phyloP scores from a whole-genome alignment of 495 filamentous ascomycete species.

The Usnea hakonensis region DNA sequence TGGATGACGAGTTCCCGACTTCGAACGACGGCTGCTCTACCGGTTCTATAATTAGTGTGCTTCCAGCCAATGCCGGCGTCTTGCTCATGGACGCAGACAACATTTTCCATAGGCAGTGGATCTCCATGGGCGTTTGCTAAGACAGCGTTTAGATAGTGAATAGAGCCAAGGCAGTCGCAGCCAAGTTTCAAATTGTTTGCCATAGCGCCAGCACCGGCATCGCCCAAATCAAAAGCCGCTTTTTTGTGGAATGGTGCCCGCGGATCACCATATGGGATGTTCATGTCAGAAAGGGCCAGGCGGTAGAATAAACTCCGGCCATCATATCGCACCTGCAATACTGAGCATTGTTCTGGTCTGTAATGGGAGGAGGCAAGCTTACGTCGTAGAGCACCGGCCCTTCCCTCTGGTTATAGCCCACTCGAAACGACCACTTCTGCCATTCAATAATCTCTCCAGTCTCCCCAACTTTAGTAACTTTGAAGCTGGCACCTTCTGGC shows the following conservation, averaged over 20 bases:
- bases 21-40: slow-evolving; percentile 50
- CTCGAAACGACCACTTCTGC: slow-evolving; percentile 62
- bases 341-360: slow-evolving; percentile 8
- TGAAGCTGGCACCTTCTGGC: slow-evolving; percentile 69
- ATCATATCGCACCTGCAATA: slow-evolving; percentile 50
- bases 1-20: slow-evolving; percentile 60
- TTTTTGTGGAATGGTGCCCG: slow-evolving; percentile 60
- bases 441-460: slow-evolving; percentile 47
- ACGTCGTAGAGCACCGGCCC: slow-evolving; percentile 55
- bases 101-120: slow-evolving; percentile 47
- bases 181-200: slow-evolving; percentile 61
- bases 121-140: slow-evolving; percentile 50
- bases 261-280: slow-evolving; percentile 58
- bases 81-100: slow-evolving; percentile 62
- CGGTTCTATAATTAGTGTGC: slow-evolving; percentile 59
- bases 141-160: slow-evolving; percentile 56
- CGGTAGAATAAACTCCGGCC: slow-evolving; percentile 61
- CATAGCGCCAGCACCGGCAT: slow-evolving; percentile 56
- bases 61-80: slow-evolving; percentile 59
- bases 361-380: neutral
- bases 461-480: slow-evolving; percentile 27
- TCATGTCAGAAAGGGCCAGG: slow-evolving; percentile 67
- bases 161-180: slow-evolving; percentile 61
- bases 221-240: slow-evolving; percentile 63
- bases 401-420: slow-evolving; percentile 59